phyloP scores from a whole-genome alignment of 192 early-diverging fungal genomes.

The Entomortierella beljakovae region DNA sequence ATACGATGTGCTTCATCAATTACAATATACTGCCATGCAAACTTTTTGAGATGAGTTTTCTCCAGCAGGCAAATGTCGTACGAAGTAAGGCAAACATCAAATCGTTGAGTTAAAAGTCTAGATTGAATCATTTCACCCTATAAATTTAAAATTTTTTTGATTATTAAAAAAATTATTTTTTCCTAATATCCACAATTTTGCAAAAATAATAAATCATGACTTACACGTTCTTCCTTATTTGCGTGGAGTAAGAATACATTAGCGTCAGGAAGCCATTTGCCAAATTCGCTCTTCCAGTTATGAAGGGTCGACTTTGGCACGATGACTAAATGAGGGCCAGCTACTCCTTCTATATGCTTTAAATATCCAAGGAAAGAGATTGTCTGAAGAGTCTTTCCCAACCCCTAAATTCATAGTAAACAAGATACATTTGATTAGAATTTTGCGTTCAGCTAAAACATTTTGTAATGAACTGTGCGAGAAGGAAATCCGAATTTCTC shows the following conservation, averaged over 20 bases:
- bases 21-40: slow-evolving; percentile 92
- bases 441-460: background rate
- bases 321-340: slow-evolving; percentile 94
- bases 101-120: slow-evolving; percentile 69
- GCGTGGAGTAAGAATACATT: slow-evolving; percentile 93
- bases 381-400: slow-evolving; percentile 96
- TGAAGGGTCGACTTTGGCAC: slow-evolving; percentile 97
- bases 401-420: slow-evolving; percentile 64
- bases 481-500: background rate
- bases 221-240: slow-evolving; percentile 83
- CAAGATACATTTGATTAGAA: background rate
- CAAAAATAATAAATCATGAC: too few species aligned
- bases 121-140: slow-evolving; percentile 67
- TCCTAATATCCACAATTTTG: too few species aligned
- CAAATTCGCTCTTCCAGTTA: slow-evolving; percentile 96
- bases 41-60: slow-evolving; percentile 86
- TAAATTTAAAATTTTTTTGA: too few species aligned
- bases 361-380: slow-evolving; percentile 97
- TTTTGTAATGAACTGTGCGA: background rate
- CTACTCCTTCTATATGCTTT: slow-evolving; percentile 80
- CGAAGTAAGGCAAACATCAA: slow-evolving; percentile 95
- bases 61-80: slow-evolving; percentile 97
- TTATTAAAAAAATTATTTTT: too few species aligned
- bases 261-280: slow-evolving; percentile 91
- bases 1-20: slow-evolving; percentile 98